phyloP scores from a whole-genome alignment of 2,329 filamentous ascomycete species.

The Colletotrichum tropicale region DNA sequence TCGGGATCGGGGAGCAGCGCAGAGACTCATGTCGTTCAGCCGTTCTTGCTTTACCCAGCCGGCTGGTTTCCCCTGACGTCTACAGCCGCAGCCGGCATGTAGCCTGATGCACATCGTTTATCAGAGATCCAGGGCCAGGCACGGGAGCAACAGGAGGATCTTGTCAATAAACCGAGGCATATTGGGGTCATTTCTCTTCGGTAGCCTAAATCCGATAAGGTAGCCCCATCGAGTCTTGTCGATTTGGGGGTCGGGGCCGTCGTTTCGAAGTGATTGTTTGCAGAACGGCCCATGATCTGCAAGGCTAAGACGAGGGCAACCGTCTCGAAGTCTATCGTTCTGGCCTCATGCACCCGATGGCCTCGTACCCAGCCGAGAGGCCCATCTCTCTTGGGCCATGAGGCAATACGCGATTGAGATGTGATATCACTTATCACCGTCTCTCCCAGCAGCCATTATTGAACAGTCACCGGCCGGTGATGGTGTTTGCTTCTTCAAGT shows the following conservation, averaged over 20 bases:
- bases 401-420: not conserved
- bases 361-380: not conserved
- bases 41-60: not conserved
- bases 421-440: not conserved
- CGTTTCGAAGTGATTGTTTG: not conserved
- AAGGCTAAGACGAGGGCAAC: not conserved
- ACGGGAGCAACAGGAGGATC: not conserved
- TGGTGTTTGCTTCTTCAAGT: not conserved
- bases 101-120: slow-evolving; percentile 4
- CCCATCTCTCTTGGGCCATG: not conserved
- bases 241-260: not conserved
- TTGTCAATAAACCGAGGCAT: not conserved
- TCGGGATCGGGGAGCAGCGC: not conserved
- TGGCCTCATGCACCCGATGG: not conserved
- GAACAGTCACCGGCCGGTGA: not conserved
- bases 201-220: not conserved
- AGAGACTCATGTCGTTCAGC: not conserved
- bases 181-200: not conserved
- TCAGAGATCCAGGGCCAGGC: not conserved
- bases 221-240: not conserved
- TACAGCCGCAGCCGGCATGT: not conserved
- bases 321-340: not conserved
- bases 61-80: not conserved
- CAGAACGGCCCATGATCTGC: not conserved
- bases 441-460: not conserved